These are phyloP conservation scores for Bolboschoenoplectus hybrid DNA, from an alignment of 202 grass and related monocot genomes.

Conservation along the genomic window DNA sequence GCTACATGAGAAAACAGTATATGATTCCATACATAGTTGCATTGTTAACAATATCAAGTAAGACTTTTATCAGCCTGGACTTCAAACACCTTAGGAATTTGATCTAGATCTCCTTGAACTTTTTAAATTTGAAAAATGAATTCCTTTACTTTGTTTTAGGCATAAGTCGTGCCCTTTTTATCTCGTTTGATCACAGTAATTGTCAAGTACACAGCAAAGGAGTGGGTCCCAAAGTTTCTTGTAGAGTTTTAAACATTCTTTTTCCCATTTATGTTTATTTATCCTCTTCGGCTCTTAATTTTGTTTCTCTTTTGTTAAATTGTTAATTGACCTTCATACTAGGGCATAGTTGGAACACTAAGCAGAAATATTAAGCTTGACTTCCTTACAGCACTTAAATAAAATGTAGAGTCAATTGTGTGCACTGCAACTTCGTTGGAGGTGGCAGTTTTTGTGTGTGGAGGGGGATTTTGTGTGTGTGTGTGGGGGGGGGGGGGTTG, in stretches of 20 bases:
- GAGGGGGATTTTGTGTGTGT: background rate
- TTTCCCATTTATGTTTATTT: background rate
- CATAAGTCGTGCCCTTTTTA: background rate
- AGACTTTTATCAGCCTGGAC: slow-evolving; percentile 23
- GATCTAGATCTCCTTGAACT: background rate
- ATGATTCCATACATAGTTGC: slow-evolving; percentile 79
- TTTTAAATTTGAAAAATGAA: background rate
- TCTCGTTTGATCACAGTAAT: background rate
- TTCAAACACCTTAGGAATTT: background rate
- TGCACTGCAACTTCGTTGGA: background rate
- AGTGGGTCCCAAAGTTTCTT: background rate
- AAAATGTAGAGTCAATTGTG: background rate
- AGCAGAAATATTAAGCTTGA: background rate
- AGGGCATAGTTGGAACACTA: background rate
- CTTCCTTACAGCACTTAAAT: background rate
- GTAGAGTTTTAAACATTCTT: background rate
- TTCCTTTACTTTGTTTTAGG: background rate
- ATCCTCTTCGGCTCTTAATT: background rate
- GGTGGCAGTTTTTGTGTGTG: background rate
- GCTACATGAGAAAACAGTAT: slow-evolving; percentile 83
- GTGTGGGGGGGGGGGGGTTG: background rate
- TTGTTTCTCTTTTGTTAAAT: background rate
- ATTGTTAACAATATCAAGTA: slow-evolving; percentile 95
- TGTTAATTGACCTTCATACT: background rate
- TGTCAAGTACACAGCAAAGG: background rate